Percentiles rank a stretch among this genome's conserved stretches.
Evolutionary conservation across 2,329 filamentous ascomycete genomes (phyloP).

Genomic region (Colletotrichum phormii): DNA sequence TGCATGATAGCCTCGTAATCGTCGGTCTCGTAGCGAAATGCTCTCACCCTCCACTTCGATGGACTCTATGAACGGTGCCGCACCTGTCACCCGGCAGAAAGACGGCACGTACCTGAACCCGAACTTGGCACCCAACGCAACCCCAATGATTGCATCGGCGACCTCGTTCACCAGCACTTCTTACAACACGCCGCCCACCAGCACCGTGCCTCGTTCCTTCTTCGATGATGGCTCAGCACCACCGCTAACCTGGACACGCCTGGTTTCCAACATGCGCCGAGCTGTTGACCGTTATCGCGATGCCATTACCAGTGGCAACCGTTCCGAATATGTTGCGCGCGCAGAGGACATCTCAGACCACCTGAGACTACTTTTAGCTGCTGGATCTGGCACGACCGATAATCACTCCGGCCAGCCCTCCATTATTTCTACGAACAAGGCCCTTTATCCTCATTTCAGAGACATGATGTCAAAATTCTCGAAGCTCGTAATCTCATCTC

Average conservation of each 20-base stretch:
- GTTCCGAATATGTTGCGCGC: slow-evolving; percentile 90
- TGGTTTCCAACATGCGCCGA: slow-evolving; percentile 92
- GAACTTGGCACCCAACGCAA: slow-evolving; percentile 46
- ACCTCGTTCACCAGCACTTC: slow-evolving; percentile 72
- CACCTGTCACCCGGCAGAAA: slow-evolving; percentile 67
- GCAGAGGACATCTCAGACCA: slow-evolving; percentile 99
- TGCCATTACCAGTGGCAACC: slow-evolving; percentile 84
- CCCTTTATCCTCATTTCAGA: slow-evolving; percentile 94
- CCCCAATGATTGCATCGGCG: slow-evolving; percentile 67
- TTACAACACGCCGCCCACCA: slow-evolving; percentile 68
- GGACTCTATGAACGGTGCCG: slow-evolving; percentile 84
- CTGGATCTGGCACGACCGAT: slow-evolving; percentile 95
- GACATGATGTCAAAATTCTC: slow-evolving; percentile 99
- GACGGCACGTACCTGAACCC: slow-evolving; percentile 66
- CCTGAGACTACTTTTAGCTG: slow-evolving; percentile 89
- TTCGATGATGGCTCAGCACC: slow-evolving; percentile 88
- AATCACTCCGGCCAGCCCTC: slow-evolving; percentile 99
- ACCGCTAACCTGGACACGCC: slow-evolving; percentile 86
- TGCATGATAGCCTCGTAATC: slow-evolving; percentile 65
- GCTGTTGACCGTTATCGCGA: slow-evolving; percentile 92
- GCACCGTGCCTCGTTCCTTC: slow-evolving; percentile 81
- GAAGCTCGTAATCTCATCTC: slow-evolving; percentile 97
- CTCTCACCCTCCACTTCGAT: slow-evolving; percentile 90
- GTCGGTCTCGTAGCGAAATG: slow-evolving; percentile 75
- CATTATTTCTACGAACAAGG: slow-evolving; percentile 99